Evolutionary conservation across 805 yeast genomes (phyloP), one percentile per base, ranked within the genome.

Genomic region (Grigorovia jiainica): DNA sequence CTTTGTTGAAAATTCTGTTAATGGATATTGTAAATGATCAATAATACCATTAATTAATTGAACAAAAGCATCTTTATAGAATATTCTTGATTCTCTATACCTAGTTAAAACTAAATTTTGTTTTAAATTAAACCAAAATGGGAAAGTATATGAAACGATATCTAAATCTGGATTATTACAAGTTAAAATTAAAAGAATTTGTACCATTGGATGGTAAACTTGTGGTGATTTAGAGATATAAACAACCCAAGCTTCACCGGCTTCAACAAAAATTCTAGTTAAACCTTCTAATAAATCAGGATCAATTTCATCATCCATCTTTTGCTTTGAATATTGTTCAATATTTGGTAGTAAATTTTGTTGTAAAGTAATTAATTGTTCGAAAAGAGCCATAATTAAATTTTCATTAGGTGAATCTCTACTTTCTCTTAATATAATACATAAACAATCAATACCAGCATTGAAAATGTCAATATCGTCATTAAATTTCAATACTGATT

Each of bases 181-280:
- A 19, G 95, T 72, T 47, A 89, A 75, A 47, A 79, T 76, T 35
- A 87, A 68, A 18, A 90, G 61, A 5, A 85, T 76, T 44, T 76
- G 79, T 16, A 89, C 89, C 53, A 92, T 65, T 1, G 83, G 82
- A 48, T 75, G 72, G 64, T 84, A 89, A 36, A 73, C 72, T 36
- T 63, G 63, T 0, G 97, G 92, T 41, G 73, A 67, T 51, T 77
- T 77, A 6, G 90, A 87, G 39, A 92, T 78, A 27, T 84, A 68
- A 27, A 84, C 83, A 61, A 87, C 92, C 98, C 98, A 92, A 1
- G 95, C 75, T 63, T 87, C 97, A 43, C 95, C 95, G 2, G 97
- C 95, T 52, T 87, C 95, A 6, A 87, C 84, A 58, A 83, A 85
- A 34, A 92, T 60, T 53, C 92, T 72, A 0, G 95, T 76, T 41